Evolutionary conservation across 352 stramenopile species (phyloP).

Genomic region (Phytophthora melonis): DNA sequence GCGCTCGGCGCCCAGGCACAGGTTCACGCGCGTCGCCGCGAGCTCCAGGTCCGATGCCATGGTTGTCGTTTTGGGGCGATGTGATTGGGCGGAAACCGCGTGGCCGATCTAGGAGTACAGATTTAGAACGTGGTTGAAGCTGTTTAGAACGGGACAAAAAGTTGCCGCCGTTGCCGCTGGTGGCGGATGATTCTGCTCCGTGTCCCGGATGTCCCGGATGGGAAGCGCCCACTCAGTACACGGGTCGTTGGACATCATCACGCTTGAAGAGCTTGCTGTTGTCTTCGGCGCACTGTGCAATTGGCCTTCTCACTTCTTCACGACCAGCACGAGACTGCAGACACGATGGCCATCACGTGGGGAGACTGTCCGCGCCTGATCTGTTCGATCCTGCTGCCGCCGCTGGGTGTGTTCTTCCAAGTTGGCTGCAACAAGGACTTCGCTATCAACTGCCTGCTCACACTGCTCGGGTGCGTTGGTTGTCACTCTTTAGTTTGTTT

Average conservation of each 20-base stretch:
- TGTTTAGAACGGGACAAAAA: slow-evolving; percentile 12
- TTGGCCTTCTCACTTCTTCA: slow-evolving; percentile 6
- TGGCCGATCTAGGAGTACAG: neutral
- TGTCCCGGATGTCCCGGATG: slow-evolving; percentile 22
- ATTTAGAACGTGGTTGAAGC: slow-evolving; percentile 16
- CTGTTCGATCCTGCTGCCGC: neutral
- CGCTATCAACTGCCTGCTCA: neutral
- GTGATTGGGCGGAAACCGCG: too few relatives aligned
- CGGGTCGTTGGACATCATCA: slow-evolving; percentile 17
- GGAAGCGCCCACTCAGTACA: neutral
- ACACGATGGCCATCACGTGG: slow-evolving; percentile 59
- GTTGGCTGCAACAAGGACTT: neutral
- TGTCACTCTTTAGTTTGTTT: neutral
- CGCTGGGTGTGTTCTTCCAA: neutral
- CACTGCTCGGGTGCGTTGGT: neutral
- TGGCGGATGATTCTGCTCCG: slow-evolving; percentile 3
- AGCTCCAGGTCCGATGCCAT: slow-evolving; percentile 45
- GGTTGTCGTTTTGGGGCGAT: too few relatives aligned
- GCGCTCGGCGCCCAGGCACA: slow-evolving; percentile 64
- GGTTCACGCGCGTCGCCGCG: slow-evolving; percentile 61
- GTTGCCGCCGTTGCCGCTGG: neutral
- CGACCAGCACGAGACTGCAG: neutral
- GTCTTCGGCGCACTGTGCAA: slow-evolving; percentile 10
- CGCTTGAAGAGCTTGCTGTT: neutral
- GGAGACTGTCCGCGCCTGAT: slow-evolving; percentile 18